Percentiles rank a stretch among this genome's conserved stretches.
phyloP scores from a whole-genome alignment of 177 flowering plant genomes.

The Vitis hybrid region DNA sequence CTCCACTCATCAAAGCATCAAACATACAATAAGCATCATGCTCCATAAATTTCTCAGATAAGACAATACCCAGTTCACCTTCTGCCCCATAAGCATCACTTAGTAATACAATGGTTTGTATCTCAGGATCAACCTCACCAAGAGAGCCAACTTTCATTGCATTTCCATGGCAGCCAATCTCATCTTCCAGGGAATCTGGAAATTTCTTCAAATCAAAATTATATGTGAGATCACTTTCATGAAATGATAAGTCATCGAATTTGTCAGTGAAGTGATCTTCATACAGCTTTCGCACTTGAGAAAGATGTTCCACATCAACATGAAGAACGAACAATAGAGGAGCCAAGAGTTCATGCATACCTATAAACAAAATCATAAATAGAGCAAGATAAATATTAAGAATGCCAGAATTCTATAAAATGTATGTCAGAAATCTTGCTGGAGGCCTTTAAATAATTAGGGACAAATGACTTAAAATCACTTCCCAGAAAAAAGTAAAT shows the following conservation, averaged over 20 bases:
- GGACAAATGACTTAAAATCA: too few relatives aligned
- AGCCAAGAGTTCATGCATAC: conserved; percentile 98
- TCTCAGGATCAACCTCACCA: conserved; percentile 67
- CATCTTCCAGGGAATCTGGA: conserved; percentile 43
- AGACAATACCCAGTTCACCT: conserved; percentile 87
- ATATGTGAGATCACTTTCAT: conserved; percentile 54
- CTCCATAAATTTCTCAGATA: conserved; percentile 90
- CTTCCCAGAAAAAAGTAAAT: too few relatives aligned
- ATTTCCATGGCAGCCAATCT: conserved; percentile 27
- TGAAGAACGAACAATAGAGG: conserved; percentile 90
- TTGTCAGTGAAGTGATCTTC: conserved; percentile 82
- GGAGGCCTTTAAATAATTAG: too few relatives aligned
- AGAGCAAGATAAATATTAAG: background rate
- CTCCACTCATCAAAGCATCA: conserved; percentile 87
- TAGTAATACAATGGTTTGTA: conserved; percentile 61
- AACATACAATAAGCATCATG: conserved; percentile 98
- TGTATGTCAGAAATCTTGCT: too few relatives aligned
- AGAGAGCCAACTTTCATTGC: conserved; percentile 35
- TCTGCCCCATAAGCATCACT: conserved; percentile 97
- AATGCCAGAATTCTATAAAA: too few relatives aligned
- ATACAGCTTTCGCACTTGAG: conserved; percentile 63
- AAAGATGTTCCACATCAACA: conserved; percentile 69
- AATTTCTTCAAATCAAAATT: conserved; percentile 50
- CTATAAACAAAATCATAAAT: conserved; percentile 29
- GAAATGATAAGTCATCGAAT: conserved; percentile 69